Base-by-base conservation (phyloP, 106 monocot genomes). In the Xerophyta viscosa region DNA sequence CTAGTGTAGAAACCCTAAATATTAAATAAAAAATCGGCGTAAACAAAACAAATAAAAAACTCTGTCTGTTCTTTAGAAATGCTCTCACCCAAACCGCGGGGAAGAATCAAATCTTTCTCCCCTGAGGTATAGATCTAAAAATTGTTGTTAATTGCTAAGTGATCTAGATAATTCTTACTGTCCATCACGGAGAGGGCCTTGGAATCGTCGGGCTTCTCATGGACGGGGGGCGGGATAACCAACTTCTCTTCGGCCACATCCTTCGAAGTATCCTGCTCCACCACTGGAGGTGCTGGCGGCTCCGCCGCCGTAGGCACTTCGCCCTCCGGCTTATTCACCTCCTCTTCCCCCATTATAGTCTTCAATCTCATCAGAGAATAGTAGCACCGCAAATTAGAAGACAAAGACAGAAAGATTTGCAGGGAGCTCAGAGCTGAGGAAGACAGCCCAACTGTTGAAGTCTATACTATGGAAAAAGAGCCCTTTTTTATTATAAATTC, bases 161-260 rank as follows among this genome's bases (percentile, higher is more conserved):
- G 23, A 15, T 17, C 22, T 14, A 8, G 39, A 39, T 12, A 39
- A 7, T 8, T 12, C 3, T 12, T 56, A 77, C 82, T 82, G 31
- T 83, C 82, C 2, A 83, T 69, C 14, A 73, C 31, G 37, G 56
- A 48, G 31, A 83, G 73, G 14, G 77, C 64, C 36, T 83, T 77
- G 41, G 62, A 69, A 27, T 77, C 77, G 42, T 73, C 73, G 31
- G 39, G 33, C 66, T 76, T 72, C 41, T 43, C 60, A 42, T 76
- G 67, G 50, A 53, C 42, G 2, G 45, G 48, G 27, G 77, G 67
- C n/a, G 68, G 67, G 29, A 68, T 61, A 42, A 73, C 72, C 29
- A 52, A 46, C 66, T 82, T 77, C 77, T 73, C 82, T 57, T 82
- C 82, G 9, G 73, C 52, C 14, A 76, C 76, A 22, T 81, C 81